phyloP scores from a whole-genome alignment of 2,329 filamentous ascomycete species.

The Neopestalotiopsis rosae region DNA sequence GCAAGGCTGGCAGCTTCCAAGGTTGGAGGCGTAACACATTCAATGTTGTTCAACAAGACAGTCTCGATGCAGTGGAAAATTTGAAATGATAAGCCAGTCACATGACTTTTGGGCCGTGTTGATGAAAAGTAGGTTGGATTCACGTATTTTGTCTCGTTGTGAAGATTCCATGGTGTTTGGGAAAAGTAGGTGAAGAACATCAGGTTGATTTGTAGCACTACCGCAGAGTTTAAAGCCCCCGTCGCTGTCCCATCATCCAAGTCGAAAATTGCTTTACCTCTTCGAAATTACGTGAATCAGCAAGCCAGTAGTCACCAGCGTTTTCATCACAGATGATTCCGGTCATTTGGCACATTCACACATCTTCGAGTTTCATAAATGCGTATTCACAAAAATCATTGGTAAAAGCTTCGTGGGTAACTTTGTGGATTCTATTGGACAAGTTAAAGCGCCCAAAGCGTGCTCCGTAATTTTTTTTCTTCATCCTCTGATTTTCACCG shows the following conservation, averaged over 20 bases:
- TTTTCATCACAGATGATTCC: background rate
- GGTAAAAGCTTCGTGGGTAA: slow-evolving; percentile 6
- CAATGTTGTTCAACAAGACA: background rate
- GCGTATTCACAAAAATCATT: background rate
- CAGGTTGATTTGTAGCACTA: no score
- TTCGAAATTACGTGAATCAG: background rate
- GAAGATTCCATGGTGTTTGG: background rate
- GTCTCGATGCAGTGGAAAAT: slow-evolving; percentile 1
- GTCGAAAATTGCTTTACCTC: background rate
- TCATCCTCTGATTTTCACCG: slow-evolving; percentile 31
- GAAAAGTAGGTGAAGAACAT: background rate
- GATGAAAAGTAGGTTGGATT: background rate
- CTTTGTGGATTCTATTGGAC: slow-evolving; percentile 41
- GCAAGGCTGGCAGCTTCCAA: background rate
- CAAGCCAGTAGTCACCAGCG: background rate
- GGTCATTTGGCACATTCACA: no score
- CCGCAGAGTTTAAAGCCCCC: no score
- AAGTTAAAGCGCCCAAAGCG: slow-evolving; percentile 36
- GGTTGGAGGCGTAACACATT: background rate
- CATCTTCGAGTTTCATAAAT: background rate
- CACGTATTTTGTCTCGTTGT: background rate
- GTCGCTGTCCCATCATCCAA: no score
- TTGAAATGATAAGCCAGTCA: background rate
- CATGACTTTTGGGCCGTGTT: background rate
- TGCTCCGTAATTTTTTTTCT: slow-evolving; percentile 39